Evolutionary conservation across 306 rosid genomes (phyloP).

Genomic region (Glycine latifolia): DNA sequence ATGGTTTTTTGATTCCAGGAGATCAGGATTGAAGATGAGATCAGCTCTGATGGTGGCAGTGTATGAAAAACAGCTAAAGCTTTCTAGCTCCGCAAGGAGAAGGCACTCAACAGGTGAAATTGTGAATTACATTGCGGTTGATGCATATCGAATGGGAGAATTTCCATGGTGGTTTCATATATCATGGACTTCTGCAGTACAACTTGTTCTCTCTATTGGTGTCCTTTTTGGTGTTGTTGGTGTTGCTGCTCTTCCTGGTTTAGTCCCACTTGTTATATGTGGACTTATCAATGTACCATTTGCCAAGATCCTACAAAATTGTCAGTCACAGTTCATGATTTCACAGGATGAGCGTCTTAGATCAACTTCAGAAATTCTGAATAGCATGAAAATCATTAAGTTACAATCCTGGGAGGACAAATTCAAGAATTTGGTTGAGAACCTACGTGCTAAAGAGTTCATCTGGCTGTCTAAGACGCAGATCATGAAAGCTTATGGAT

Average conservation of each 20-base stretch:
- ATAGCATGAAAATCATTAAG: slow-evolving; percentile 81
- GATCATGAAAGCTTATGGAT: slow-evolving; percentile 45
- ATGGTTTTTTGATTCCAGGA: slow-evolving; percentile 68
- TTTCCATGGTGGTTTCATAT: slow-evolving; percentile 84
- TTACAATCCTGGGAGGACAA: slow-evolving; percentile 86
- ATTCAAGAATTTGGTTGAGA: slow-evolving; percentile 58
- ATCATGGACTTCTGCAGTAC: slow-evolving; percentile 57
- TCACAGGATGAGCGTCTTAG: slow-evolving; percentile 83
- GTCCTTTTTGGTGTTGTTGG: slow-evolving; percentile 67
- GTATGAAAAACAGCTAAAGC: slow-evolving; percentile 70
- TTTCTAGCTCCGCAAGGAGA: slow-evolving; percentile 64
- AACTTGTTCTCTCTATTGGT: slow-evolving; percentile 57
- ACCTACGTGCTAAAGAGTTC: slow-evolving; percentile 64
- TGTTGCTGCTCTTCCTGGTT: slow-evolving; percentile 74
- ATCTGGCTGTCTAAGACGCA: slow-evolving; percentile 66
- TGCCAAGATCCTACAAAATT: slow-evolving; percentile 63
- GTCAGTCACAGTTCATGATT: slow-evolving; percentile 65
- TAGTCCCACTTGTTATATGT: slow-evolving; percentile 65
- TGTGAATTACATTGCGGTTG: slow-evolving; percentile 79
- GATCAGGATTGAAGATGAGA: slow-evolving; percentile 80
- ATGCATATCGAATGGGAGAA: slow-evolving; percentile 86
- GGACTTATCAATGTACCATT: slow-evolving; percentile 72
- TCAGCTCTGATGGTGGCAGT: slow-evolving; percentile 86
- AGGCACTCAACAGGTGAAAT: slow-evolving; percentile 80
- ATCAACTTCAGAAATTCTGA: slow-evolving; percentile 79